These are phyloP conservation scores for Sesbania bispinosa DNA, from an alignment of 306 rosid genomes.

Conservation along the genomic window DNA sequence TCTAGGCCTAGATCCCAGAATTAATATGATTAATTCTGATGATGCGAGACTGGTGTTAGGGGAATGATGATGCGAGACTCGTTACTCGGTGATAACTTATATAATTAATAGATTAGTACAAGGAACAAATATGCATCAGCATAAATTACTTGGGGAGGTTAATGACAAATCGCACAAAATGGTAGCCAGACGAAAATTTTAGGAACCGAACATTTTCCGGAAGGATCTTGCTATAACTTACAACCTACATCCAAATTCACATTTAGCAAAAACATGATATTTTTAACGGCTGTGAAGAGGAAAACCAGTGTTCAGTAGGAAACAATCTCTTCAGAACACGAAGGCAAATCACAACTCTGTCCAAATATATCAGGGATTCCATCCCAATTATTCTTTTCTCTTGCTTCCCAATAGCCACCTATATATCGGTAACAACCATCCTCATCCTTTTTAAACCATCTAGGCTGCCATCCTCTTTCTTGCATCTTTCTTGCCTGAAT, in stretches of 20 bases:
- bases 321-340: constrained; percentile 56
- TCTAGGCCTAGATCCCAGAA: no score
- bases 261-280: constrained; percentile 16
- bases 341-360: constrained; percentile 57
- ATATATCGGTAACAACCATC: constrained; percentile 79
- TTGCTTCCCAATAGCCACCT: constrained; percentile 95
- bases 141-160: not conserved
- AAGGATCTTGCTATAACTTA: constrained; percentile 17
- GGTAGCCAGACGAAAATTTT: not conserved
- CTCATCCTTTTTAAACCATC: constrained; percentile 87
- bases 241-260: constrained; percentile 40
- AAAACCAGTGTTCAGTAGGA: constrained; percentile 16
- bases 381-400: constrained; percentile 72
- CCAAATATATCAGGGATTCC: constrained; percentile 85
- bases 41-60: no score
- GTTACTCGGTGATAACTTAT: no score
- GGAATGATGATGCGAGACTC: no score
- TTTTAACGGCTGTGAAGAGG: not conserved
- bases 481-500: constrained; percentile 94
- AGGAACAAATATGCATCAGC: not conserved
- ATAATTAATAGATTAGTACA: no score
- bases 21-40: no score
- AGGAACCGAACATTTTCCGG: not conserved
- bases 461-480: constrained; percentile 97
- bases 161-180: constrained; percentile 9